Percentiles rank a stretch among this genome's conserved stretches.
These are phyloP conservation scores for Salix viminalis DNA, from an alignment of 345 rosid species.

Conservation along the genomic window DNA sequence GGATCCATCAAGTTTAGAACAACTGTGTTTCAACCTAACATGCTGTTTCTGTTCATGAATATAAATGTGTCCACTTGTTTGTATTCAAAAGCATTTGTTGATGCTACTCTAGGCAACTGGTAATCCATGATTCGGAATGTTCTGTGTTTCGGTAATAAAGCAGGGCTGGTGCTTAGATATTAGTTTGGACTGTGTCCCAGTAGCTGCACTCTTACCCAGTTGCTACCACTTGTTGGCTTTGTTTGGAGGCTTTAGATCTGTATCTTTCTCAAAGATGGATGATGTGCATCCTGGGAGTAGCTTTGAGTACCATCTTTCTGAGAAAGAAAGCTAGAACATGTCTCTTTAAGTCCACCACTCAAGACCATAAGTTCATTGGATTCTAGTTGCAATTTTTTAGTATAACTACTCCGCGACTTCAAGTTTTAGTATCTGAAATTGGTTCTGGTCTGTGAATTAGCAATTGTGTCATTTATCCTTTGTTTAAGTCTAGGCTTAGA, in stretches of 20 bases:
- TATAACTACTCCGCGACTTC: not conserved
- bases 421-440: not conserved
- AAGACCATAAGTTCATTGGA: not conserved
- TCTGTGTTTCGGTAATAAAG: not conserved
- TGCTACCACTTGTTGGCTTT: not conserved
- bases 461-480: not conserved
- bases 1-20: not conserved
- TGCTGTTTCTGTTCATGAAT: not conserved
- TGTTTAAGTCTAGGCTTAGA: not conserved
- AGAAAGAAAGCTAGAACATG: not conserved
- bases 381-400: not conserved
- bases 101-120: not conserved
- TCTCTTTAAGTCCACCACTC: not conserved
- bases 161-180: not conserved
- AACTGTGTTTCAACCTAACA: not conserved
- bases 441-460: not conserved
- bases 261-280: not conserved
- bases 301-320: not conserved
- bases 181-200: not conserved
- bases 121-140: not conserved
- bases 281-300: not conserved
- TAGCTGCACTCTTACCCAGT: not conserved
- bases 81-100: not conserved
- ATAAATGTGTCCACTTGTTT: not conserved
- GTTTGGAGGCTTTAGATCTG: not conserved